Base-by-base conservation (phyloP, 2,329 filamentous ascomycete genomes). In the Alternaria solani region DNA sequence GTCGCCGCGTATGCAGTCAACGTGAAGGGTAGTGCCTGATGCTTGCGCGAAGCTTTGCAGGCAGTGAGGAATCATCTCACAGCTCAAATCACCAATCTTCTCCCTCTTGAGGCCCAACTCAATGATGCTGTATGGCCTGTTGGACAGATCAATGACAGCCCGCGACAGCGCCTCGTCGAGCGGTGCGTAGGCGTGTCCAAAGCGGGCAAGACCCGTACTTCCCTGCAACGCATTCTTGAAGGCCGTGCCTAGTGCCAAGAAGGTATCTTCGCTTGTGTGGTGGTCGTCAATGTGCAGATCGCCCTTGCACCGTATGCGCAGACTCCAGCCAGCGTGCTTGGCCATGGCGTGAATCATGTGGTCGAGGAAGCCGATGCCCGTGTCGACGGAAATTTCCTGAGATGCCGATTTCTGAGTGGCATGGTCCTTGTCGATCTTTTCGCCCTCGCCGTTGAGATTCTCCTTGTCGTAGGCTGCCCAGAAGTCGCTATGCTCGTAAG, bases 251-350 rank as follows among this genome's bases (percentile, higher is more conserved):
- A 99, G 88, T 14, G 94, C 93, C 67, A 99, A 90, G 81, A 92
- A 97, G 61, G 92, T 91, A 78, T 99, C 95, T 84, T 99, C 95
- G 65, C 94, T 91, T 8, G 94, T 97, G 86, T 99, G 95, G 83
- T 99, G 95, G 85, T 98, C 95, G 82, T 99, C 95, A 79, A 99
- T 97, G 83, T 96, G 91, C 54, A 98, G 82, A 81, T 99, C 95
- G 55, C 95, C 95, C 78, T 90, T 87, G 80, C 93, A 96, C 66
- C 88, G 85, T 58, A 99, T 83, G 32, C 88, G 88, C 70, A 99
- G 81, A 82, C 91, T 95, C 95, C 94, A 98, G 64, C 95, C 94
- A 6, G 91, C 89, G 81, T 99, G 95, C 82, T 99, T 98, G 51
- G 95, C 92, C 56, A 98, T 86, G 6, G 95, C 95, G 81, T 99